These are phyloP conservation scores for Yarrowia osloensis DNA, from an alignment of 805 yeast genomes.

Conservation along the genomic window DNA sequence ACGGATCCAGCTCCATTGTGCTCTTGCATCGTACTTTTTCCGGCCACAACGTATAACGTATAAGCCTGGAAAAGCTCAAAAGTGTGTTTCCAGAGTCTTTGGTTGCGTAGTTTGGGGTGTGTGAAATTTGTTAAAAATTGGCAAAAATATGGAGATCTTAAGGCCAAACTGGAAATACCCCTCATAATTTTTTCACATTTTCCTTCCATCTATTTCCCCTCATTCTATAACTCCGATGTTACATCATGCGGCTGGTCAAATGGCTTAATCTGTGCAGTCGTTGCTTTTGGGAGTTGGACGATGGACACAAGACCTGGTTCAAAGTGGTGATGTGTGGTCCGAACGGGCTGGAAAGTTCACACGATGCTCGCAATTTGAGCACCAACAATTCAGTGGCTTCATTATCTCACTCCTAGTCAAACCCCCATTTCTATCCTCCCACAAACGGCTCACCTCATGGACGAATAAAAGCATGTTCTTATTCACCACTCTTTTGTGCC, in stretches of 20 bases:
- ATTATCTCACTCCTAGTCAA: not conserved
- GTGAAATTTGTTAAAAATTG: too few species aligned
- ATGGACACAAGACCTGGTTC: not conserved
- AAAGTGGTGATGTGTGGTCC: not conserved
- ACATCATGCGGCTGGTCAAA: slow-evolving; percentile 13
- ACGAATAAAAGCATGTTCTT: not conserved
- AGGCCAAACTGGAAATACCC: too few species aligned
- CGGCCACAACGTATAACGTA: not conserved
- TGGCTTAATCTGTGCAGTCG: slow-evolving; percentile 1
- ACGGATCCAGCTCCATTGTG: too few species aligned
- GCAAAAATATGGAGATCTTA: too few species aligned
- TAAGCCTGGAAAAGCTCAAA: not conserved
- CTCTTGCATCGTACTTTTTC: too few species aligned
- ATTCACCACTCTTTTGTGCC: not conserved
- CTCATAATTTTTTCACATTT: not conserved
- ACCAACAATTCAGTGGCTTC: not conserved
- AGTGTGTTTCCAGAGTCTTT: not conserved
- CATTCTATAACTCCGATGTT: not conserved
- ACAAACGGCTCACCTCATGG: not conserved
- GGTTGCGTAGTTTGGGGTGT: too few species aligned
- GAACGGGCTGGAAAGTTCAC: not conserved
- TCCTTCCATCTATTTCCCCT: too few species aligned
- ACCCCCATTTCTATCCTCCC: not conserved
- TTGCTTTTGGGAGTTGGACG: not conserved
- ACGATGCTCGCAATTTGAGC: too few species aligned